Evolutionary conservation across 257 asterid genomes (phyloP).

Genomic region (Petunia axillaris): DNA sequence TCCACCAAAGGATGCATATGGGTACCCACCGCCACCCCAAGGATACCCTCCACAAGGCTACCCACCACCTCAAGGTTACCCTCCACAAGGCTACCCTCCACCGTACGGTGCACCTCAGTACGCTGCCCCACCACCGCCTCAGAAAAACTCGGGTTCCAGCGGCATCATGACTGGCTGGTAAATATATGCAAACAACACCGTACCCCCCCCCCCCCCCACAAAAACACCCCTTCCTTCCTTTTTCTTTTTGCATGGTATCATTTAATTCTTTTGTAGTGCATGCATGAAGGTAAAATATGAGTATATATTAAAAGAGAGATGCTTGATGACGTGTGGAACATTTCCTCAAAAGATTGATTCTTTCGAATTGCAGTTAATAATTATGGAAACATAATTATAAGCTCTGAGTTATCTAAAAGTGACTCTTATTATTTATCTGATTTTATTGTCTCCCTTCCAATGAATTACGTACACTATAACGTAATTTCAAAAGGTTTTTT

Average conservation of each 20-base stretch:
- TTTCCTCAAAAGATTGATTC: too few species aligned
- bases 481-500: too few species aligned
- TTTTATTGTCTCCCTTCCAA: too few species aligned
- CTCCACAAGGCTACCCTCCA: conserved; percentile 57
- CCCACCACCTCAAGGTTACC: conserved; percentile 32
- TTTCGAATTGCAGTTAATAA: too few species aligned
- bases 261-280: background rate
- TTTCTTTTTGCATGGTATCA: background rate
- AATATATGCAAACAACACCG: background rate
- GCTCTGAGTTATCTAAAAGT: too few species aligned
- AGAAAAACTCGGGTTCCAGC: conserved; percentile 27
- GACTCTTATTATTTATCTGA: too few species aligned
- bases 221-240: background rate
- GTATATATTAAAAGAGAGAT: too few species aligned
- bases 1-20: conserved; percentile 38
- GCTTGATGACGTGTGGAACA: too few species aligned
- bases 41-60: conserved; percentile 48
- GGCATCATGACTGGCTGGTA: conserved; percentile 52
- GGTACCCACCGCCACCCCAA: conserved; percentile 27
- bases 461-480: too few species aligned
- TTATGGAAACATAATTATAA: too few species aligned
- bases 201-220: background rate
- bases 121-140: conserved; percentile 53
- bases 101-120: conserved; percentile 51
- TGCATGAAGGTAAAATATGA: too few species aligned